Percentiles rank a stretch among this genome's conserved stretches.
These are phyloP conservation scores for Rhodotorula paludigena DNA, from an alignment of 768 basidiomycete genomes.

Conservation along the genomic window DNA sequence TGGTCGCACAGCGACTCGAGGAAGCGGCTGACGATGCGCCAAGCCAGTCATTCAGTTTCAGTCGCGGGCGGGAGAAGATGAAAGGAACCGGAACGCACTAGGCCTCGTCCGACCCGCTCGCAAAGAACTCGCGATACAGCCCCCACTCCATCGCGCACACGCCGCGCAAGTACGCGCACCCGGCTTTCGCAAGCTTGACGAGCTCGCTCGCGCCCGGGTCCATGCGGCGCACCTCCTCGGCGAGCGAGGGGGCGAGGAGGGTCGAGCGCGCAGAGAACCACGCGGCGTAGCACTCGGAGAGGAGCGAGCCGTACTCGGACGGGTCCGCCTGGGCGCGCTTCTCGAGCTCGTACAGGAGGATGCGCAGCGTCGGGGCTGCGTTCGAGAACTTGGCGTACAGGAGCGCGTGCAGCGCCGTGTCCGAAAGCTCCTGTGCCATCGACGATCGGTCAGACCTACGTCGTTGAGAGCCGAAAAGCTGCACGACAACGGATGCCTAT, in stretches of 20 bases:
- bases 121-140: constrained; percentile 79
- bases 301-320: constrained; percentile 64
- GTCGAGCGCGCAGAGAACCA: constrained; percentile 71
- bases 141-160: constrained; percentile 84
- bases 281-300: constrained; percentile 79
- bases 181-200: constrained; percentile 81
- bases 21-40: constrained; percentile 60
- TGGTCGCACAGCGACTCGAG: constrained; percentile 87
- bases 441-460: too few relatives aligned
- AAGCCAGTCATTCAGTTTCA: not conserved
- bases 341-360: constrained; percentile 74
- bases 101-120: constrained; percentile 67
- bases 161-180: constrained; percentile 87
- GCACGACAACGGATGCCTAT: too few relatives aligned
- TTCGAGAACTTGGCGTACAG: constrained; percentile 82
- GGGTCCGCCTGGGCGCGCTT: constrained; percentile 65
- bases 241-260: constrained; percentile 66
- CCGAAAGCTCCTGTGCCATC: constrained; percentile 48
- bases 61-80: not conserved
- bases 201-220: constrained; percentile 75
- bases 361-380: constrained; percentile 65
- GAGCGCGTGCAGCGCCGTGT: constrained; percentile 71
- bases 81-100: constrained; percentile 54
- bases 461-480: not conserved
- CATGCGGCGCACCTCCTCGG: constrained; percentile 74